A percentile compares a stretch with the other conserved stretches of the same genome.
Conservation (phyloP, 305 asterid genomes). For the Nicotiana rustica region DNA sequence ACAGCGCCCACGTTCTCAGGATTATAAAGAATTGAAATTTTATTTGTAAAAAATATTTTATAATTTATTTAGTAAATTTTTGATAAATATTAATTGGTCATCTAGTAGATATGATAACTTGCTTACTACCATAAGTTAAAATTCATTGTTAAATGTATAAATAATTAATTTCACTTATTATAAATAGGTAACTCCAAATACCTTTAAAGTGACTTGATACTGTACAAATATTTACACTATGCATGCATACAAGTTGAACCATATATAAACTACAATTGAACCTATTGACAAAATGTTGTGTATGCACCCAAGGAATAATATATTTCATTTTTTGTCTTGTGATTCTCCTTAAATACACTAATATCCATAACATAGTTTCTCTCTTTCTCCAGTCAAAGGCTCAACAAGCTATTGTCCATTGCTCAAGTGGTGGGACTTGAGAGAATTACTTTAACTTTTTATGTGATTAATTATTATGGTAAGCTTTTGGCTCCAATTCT, state of each 20-base stretch:
- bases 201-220: too few species aligned
- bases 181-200: too few species aligned
- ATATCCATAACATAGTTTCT: constrained; percentile 49
- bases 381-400: constrained; percentile 42
- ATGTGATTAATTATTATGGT: constrained; percentile 48
- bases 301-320: constrained; percentile 36
- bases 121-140: too few species aligned
- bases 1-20: constrained; percentile 87
- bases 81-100: too few species aligned
- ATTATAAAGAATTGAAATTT: too few species aligned
- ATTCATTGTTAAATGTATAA: too few species aligned
- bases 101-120: too few species aligned
- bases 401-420: neutral
- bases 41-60: too few species aligned
- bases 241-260: too few species aligned
- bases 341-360: constrained; percentile 53
- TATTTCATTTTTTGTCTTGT: constrained; percentile 38
- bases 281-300: constrained; percentile 44
- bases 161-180: too few species aligned
- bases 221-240: too few species aligned
- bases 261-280: constrained; percentile 37
- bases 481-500: constrained; percentile 1
- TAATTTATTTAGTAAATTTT: too few species aligned
- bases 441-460: neutral
- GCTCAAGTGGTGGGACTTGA: neutral